phyloP scores from a whole-genome alignment of 257 asterid genomes.

The Przewalskia tangutica region DNA sequence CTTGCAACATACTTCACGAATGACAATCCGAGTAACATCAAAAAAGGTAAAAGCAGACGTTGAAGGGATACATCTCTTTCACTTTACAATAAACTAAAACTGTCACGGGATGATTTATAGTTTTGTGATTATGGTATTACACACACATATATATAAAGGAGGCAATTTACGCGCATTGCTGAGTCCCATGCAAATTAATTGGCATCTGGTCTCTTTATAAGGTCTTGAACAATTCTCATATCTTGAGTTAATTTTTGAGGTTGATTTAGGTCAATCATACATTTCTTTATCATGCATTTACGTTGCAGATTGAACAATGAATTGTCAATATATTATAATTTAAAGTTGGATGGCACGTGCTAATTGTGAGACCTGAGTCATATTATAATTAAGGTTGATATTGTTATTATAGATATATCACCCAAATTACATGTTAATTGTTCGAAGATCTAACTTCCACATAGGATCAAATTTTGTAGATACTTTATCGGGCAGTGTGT shows the following conservation, averaged over 20 bases:
- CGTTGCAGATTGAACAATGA: not conserved
- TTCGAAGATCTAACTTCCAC: no score
- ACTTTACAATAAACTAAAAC: no score
- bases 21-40: not conserved
- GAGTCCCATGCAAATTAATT: no score
- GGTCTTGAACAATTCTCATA: no score
- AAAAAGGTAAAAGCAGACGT: not conserved
- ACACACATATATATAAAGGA: not conserved
- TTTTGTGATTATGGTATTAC: not conserved
- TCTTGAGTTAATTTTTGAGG: no score
- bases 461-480: no score
- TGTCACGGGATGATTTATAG: not conserved
- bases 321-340: not conserved
- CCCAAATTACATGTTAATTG: not conserved
- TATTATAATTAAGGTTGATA: not conserved
- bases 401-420: not conserved
- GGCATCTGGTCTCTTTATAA: no score
- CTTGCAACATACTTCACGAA: not conserved
- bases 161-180: not conserved
- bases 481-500: no score
- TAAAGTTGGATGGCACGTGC: not conserved
- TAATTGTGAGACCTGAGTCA: not conserved
- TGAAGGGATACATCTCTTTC: not conserved
- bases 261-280: no score
- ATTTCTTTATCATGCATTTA: not conserved